Evolutionary conservation across 2,329 filamentous ascomycete genomes (phyloP).

Genomic region (Xylariales sp.): DNA sequence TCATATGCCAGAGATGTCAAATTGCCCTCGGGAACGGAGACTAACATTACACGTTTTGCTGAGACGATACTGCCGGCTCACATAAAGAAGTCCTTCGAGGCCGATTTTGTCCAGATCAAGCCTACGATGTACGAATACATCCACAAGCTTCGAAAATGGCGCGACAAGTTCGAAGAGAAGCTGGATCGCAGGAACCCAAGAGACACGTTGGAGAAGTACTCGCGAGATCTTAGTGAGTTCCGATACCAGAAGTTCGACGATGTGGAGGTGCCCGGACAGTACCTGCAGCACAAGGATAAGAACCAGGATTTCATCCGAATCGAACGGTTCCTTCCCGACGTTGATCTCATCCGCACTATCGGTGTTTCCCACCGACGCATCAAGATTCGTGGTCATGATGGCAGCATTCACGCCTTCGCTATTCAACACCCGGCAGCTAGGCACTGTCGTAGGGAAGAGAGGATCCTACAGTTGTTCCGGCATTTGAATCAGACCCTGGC

Average conservation of each 20-base stretch:
- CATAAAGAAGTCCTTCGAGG: constrained; percentile 93
- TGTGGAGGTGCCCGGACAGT: constrained; percentile 95
- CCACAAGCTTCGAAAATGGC: constrained; percentile 90
- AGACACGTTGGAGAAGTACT: constrained; percentile 77
- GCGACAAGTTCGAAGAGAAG: constrained; percentile 97
- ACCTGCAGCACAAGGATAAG: constrained; percentile 95
- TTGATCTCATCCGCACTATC: constrained; percentile 87
- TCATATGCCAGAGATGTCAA: constrained; percentile 90
- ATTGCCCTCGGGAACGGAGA: constrained; percentile 82
- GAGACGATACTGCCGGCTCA: constrained; percentile 93
- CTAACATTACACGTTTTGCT: constrained; percentile 93
- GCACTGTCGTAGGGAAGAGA: constrained; percentile 89
- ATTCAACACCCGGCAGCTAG: constrained; percentile 93
- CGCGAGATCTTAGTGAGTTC: constrained; percentile 91
- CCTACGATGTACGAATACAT: constrained; percentile 99
- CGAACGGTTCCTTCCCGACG: constrained; percentile 90
- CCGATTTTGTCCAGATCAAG: constrained; percentile 92
- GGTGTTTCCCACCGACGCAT: constrained; percentile 88
- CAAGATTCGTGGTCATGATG: constrained; percentile 95
- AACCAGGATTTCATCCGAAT: constrained; percentile 98
- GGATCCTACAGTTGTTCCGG: constrained; percentile 92
- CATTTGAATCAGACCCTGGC: constrained; percentile 91
- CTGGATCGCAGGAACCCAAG: constrained; percentile 76
- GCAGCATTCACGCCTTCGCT: constrained; percentile 92
- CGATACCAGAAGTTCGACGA: constrained; percentile 97